Evolutionary conservation across 176 grass and related monocot genomes (phyloP).

Genomic region (Pontederia paniculata): DNA sequence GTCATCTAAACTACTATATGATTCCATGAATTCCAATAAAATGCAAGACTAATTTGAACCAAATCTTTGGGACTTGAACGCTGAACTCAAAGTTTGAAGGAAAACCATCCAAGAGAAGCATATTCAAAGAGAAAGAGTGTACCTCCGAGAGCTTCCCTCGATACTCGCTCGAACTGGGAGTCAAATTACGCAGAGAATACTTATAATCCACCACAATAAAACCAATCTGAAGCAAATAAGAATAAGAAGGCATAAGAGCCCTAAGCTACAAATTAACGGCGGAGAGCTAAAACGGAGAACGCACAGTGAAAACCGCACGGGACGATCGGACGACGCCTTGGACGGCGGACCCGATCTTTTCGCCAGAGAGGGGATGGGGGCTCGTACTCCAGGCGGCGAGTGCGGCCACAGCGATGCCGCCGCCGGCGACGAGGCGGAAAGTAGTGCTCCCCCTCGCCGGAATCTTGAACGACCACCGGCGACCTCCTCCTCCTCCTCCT

Average conservation of each 20-base stretch:
- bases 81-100: neutral
- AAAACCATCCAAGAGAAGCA: neutral
- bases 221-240: slow-evolving; percentile 39
- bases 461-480: slow-evolving; percentile 16
- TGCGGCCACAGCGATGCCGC: neutral
- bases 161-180: slow-evolving; percentile 40
- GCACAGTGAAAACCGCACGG: slow-evolving; percentile 60
- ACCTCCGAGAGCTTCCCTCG: slow-evolving; percentile 68
- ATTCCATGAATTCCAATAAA: too few species aligned
- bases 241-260: neutral
- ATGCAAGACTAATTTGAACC: too few species aligned
- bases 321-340: slow-evolving; percentile 64
- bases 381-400: neutral
- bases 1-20: too few species aligned
- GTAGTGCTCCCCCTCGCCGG: neutral
- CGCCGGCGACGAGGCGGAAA: slow-evolving; percentile 1
- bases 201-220: slow-evolving; percentile 76
- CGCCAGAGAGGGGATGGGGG: slow-evolving; percentile 22
- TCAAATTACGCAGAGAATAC: slow-evolving; percentile 40
- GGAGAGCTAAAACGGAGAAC: neutral
- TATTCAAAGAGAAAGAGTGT: neutral
- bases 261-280: neutral
- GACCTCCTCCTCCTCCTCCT: slow-evolving; percentile 5
- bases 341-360: slow-evolving; percentile 17
- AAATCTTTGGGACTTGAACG: too few species aligned